A percentile compares a stretch with the other conserved stretches of the same genome.
phyloP scores from a whole-genome alignment of 805 yeast species.

The Pichia heedii region DNA sequence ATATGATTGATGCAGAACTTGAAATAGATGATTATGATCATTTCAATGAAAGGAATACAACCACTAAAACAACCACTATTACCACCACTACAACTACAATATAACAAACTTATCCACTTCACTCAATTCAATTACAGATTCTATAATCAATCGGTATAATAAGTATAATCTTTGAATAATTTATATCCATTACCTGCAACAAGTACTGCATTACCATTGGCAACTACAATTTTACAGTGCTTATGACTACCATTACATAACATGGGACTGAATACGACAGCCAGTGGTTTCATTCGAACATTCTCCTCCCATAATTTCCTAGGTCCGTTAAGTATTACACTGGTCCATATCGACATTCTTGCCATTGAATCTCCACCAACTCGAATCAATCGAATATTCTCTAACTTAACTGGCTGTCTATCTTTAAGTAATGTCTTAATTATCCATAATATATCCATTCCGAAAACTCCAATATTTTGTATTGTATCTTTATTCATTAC shows the following conservation, averaged over 20 bases:
- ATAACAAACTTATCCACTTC: no score
- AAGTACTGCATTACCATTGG: not conserved
- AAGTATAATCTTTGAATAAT: not conserved
- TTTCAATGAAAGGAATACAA: not conserved
- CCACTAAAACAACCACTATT: not conserved
- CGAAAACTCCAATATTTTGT: constrained; percentile 6
- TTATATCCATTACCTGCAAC: constrained; percentile 4
- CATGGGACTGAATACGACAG: constrained; percentile 5
- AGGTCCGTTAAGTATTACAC: not conserved
- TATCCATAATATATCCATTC: constrained; percentile 5
- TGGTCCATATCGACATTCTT: not conserved
- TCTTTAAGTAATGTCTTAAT: not conserved
- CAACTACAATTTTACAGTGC: not conserved
- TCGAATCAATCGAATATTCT: not conserved
- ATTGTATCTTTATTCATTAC: not conserved
- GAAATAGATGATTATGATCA: constrained; percentile 6
- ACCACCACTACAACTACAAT: not conserved
- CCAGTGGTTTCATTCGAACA: not conserved
- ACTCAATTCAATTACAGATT: no score
- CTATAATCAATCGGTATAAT: not conserved
- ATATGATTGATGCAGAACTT: constrained; percentile 1
- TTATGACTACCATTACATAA: not conserved
- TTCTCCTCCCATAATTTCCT: not conserved
- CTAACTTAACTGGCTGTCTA: not conserved
- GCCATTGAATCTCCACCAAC: constrained; percentile 5